Conservation (phyloP, 257 asterid genomes). For the Fraxinus anomala region DNA sequence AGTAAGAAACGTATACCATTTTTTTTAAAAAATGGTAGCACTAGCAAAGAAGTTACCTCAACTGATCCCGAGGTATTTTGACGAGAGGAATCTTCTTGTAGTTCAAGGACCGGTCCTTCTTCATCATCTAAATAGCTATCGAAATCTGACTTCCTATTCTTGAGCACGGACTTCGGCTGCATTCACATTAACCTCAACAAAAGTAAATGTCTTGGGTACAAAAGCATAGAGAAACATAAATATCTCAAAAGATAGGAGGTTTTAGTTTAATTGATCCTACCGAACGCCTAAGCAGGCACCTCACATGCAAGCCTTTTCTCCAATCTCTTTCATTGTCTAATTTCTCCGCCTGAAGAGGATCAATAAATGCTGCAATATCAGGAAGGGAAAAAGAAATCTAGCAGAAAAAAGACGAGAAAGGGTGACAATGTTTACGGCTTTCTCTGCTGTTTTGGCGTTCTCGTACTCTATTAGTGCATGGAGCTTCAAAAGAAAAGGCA, state of each 20-base stretch:
- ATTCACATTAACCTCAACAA: not conserved
- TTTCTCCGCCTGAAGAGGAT: constrained; percentile 60
- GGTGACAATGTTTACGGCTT: constrained; percentile 49
- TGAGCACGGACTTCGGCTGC: constrained; percentile 82
- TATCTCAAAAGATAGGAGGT: not conserved
- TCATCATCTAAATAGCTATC: constrained; percentile 61
- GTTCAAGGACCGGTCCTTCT: constrained; percentile 33
- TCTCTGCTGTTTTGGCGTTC: constrained; percentile 79
- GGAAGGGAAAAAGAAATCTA: not conserved
- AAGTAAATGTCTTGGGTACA: no score
- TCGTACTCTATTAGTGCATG: constrained; percentile 91
- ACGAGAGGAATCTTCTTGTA: constrained; percentile 37
- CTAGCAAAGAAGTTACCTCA: constrained; percentile 28
- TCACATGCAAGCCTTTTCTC: constrained; percentile 91
- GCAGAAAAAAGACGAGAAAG: not conserved
- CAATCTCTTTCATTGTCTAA: constrained; percentile 84
- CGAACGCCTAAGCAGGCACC: constrained; percentile 79
- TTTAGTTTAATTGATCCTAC: constrained; percentile 37
- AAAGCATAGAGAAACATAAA: not conserved
- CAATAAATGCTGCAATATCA: constrained; percentile 8
- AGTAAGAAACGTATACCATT: not conserved
- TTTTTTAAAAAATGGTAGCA: not conserved
- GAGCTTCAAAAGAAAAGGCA: constrained; percentile 44
- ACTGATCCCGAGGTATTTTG: constrained; percentile 33
- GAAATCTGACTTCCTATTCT: constrained; percentile 58